A percentile compares a stretch with the other conserved stretches of the same genome.
These are phyloP conservation scores for Ceratocystis eucalypticola DNA, from an alignment of 2,329 filamentous ascomycete genomes.

Conservation along the genomic window DNA sequence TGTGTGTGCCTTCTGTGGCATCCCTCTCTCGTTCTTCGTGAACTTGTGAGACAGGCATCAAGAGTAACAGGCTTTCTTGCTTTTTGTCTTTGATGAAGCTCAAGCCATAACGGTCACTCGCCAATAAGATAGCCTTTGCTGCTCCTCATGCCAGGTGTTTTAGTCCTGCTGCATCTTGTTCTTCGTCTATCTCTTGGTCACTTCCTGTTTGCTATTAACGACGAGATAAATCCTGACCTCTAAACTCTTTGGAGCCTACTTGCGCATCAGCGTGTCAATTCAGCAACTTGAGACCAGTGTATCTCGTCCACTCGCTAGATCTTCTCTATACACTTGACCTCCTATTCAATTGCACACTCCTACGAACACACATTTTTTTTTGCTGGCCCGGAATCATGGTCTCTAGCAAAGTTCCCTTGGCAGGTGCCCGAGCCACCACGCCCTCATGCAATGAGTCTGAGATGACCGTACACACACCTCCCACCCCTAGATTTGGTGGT, in stretches of 20 bases:
- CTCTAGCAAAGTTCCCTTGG: constrained; percentile 11
- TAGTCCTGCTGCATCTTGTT: background rate
- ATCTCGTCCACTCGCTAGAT: constrained; percentile 11
- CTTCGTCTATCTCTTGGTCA: constrained; percentile 3
- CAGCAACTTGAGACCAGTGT: background rate
- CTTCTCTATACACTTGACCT: background rate
- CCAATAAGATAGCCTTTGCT: background rate
- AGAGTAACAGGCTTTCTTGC: background rate
- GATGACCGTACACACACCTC: constrained; percentile 46
- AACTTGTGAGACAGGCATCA: background rate
- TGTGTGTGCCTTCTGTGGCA: background rate
- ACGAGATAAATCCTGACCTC: background rate
- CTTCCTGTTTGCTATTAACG: background rate
- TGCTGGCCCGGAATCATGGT: constrained; percentile 25
- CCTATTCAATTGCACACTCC: too few relatives aligned
- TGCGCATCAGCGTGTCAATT: background rate
- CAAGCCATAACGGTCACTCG: background rate
- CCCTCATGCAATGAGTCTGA: constrained; percentile 41
- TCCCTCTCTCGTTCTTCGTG: constrained; percentile 4
- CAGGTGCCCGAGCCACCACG: constrained; percentile 34
- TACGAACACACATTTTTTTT: too few relatives aligned
- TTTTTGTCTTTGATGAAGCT: background rate
- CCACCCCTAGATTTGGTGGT: constrained; percentile 40
- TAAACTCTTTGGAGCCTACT: background rate
- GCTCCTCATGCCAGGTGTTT: background rate